Conservation (phyloP, 306 rosid genomes). For the Elaeagnus macrophylla region DNA sequence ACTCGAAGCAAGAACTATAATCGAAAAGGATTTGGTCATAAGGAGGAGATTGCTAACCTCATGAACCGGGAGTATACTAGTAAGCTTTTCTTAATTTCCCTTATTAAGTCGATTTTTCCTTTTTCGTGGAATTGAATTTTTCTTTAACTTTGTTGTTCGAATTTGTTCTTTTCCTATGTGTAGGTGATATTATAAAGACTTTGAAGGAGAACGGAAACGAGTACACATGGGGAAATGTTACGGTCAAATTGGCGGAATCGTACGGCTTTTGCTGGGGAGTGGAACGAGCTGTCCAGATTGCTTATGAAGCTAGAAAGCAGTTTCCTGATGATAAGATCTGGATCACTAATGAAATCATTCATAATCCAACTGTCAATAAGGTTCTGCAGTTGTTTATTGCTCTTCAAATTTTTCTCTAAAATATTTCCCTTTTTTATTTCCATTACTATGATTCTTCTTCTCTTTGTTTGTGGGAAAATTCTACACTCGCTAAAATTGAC, state of each 20-base stretch:
- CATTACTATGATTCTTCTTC: not conserved
- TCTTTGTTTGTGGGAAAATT: not conserved
- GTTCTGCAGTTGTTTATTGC: conserved; percentile 17
- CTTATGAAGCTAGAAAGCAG: conserved; percentile 94
- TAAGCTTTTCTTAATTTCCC: conserved; percentile 15
- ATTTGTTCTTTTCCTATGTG: not conserved
- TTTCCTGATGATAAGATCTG: conserved; percentile 74
- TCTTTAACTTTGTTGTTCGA: not conserved
- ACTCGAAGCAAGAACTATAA: conserved; percentile 81
- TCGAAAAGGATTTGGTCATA: conserved; percentile 77
- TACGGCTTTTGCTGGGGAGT: conserved; percentile 99
- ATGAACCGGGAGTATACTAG: conserved; percentile 90
- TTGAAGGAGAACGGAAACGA: conserved; percentile 67
- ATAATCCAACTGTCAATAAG: conserved; percentile 92
- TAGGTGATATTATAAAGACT: conserved; percentile 82
- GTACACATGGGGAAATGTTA: conserved; percentile 86
- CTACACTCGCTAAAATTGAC: too few species aligned
- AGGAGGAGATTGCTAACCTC: conserved; percentile 76
- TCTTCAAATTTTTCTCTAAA: not conserved
- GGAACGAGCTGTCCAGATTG: conserved; percentile 96
- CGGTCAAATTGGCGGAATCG: conserved; percentile 80
- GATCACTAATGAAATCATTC: conserved; percentile 94
- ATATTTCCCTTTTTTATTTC: not conserved
- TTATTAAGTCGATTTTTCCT: not conserved
- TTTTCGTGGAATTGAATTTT: not conserved